Conservation (phyloP, 1,284 basidiomycete genomes). For the Ceratobasidium papillatum region DNA sequence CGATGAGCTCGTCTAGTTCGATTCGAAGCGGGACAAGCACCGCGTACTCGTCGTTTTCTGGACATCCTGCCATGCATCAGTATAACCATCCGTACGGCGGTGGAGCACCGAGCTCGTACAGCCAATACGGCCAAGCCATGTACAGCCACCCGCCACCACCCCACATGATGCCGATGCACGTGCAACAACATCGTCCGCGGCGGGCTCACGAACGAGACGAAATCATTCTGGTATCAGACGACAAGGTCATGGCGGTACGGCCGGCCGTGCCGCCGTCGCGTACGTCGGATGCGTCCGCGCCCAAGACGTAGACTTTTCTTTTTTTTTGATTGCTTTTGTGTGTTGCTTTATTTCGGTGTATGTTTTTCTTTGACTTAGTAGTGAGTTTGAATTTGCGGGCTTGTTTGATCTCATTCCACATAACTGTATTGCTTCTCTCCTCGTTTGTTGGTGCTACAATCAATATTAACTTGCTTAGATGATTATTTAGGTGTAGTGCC, state of each 20-base stretch:
- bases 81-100: conserved; percentile 53
- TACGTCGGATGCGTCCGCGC: conserved; percentile 12
- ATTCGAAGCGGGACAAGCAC: conserved; percentile 45
- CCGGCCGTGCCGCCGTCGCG: conserved; percentile 50
- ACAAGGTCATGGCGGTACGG: conserved; percentile 74
- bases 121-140: conserved; percentile 52
- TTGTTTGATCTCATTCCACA: conserved; percentile 38
- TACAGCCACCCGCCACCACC: conserved; percentile 18
- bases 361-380: conserved; percentile 12
- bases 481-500: not conserved
- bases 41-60: conserved; percentile 52
- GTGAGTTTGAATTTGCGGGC: not conserved
- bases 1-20: conserved; percentile 54
- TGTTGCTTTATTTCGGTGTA: conserved; percentile 36
- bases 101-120: conserved; percentile 50
- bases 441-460: conserved; percentile 36
- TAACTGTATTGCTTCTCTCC: conserved; percentile 40
- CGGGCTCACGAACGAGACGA: conserved; percentile 68
- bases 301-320: conserved; percentile 22
- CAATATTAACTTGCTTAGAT: conserved; percentile 42
- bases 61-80: conserved; percentile 46
- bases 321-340: conserved; percentile 28
- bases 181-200: conserved; percentile 22
- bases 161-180: conserved; percentile 7
- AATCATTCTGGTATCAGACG: conserved; percentile 81